phyloP scores from a whole-genome alignment of 768 basidiomycete species.

The Trametes cubensis region DNA sequence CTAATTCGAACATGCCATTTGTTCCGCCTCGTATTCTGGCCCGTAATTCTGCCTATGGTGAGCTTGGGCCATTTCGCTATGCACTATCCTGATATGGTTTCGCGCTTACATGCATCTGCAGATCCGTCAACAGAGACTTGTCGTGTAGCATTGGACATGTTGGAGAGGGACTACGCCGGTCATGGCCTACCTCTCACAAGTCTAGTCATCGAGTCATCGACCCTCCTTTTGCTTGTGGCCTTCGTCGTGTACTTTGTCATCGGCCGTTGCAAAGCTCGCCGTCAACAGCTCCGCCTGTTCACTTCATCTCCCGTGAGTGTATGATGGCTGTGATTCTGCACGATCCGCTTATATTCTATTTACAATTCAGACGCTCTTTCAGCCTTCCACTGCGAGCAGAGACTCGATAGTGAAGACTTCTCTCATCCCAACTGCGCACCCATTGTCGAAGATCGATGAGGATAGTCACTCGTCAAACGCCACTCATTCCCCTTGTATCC shows the following conservation, averaged over 20 bases:
- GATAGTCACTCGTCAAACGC: background rate
- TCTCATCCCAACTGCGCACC: background rate
- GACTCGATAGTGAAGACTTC: background rate
- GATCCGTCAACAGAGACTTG: background rate
- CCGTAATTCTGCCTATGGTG: no score
- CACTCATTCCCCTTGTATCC: background rate
- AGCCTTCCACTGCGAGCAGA: background rate
- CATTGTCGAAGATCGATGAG: conserved; percentile 1
- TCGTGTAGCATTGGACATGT: background rate
- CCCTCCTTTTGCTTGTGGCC: background rate
- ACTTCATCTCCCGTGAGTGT: background rate
- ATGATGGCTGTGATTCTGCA: no score
- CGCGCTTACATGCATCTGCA: no score
- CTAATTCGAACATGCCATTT: no score
- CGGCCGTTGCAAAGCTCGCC: background rate
- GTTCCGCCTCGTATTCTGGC: no score
- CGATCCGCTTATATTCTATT: no score
- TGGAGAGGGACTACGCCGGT: background rate
- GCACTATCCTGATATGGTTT: no score
- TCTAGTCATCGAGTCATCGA: conserved; percentile 7
- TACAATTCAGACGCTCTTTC: background rate
- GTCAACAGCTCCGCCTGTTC: background rate
- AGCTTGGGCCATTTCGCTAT: no score
- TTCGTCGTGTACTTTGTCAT: conserved; percentile 4
- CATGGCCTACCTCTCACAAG: conserved; percentile 8